Evolutionary conservation across 495 filamentous ascomycete genomes (phyloP), one percentile per base, ranked within the genome.

Genomic region (Apodospora peruviana): DNA sequence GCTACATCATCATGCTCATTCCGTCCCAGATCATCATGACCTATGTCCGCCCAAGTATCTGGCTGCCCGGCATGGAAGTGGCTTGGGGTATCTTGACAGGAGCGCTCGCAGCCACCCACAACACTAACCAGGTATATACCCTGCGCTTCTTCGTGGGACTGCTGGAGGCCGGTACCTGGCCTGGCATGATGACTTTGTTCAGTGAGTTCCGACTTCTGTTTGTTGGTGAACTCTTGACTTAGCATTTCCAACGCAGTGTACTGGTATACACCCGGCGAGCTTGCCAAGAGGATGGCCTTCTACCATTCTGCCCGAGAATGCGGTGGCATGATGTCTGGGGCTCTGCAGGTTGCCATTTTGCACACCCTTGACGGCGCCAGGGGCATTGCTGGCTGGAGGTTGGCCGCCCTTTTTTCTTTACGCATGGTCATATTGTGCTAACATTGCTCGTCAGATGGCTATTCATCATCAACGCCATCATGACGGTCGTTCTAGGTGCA

Each of bases 1-100:
- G 64, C 2, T 73, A 72, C 38, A 63, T 70, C 24, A 60, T 73
- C 36, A 72, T 70, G 60, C 57, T 71, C 23, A 66, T 74, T 29
- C 72, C 72, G 11, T 68, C 64, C 23, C 80, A 83, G 53, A 65
- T 84, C 19, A 68, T 84, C 24, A 58, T 85, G 60, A 59, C 75
- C 1, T 63, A 68, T 39, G 67, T 70, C 47, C 42, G 62, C 20
- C 47, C 67, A 11, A 67, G 64, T 39, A 62, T 68, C 45, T 74
- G 65, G 63, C 52, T 75, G 8, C 54, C 70, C 1, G 62, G 58
- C 5, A 60, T 73, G 14, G 71, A 74, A 34, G 57, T 74, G 24
- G 62, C 57, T 14, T 75, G 72, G 72, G 68, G 66, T 0, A 36
- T 67, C 2, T 62, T 72, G 38, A 74, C 72, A 0, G 61, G 53